Base-by-base conservation (phyloP, 345 rosid species). In the Eutrema japonicum region DNA sequence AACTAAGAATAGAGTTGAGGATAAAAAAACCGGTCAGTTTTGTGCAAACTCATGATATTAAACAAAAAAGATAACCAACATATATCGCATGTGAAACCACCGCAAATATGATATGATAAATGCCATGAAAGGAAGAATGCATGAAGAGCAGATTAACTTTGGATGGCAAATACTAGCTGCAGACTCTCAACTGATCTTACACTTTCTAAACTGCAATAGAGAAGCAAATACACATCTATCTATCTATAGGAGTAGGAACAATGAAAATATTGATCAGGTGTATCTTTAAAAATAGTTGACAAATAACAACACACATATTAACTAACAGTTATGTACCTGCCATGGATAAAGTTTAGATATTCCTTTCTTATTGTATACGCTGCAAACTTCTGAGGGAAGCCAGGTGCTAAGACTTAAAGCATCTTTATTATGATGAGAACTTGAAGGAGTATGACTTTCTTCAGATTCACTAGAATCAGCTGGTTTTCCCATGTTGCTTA, bases 371-470 rank as follows among this genome's bases (percentile, higher is more conserved):
- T 79, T 84, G 82, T 91, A 94, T 64, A 82, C 77, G 75, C 68
- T 76, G 84, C 96, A 89, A 74, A 91, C 82, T 72, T 88, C 91
- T 61, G 78, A 63, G 73, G 97, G 97, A 84, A 94, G 98, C 98
- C 97, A 94, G 57, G 77, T 79, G 82, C 78, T 80, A 38, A 91
- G 82, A 59, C 80, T 83, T 57, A 88, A 74, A 62, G 59, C 71
- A 63, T 84, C 94, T 76, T 81, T 83, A 53, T 37, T 72, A 27
- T 70, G 74, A 80, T 77, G 78, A 71, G 51, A 77, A 80, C 91
- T 89, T 78, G 94, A 82, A 71, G 96, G 96, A 77, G 96, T 91
- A 52, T 71, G 61, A 42, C 85, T 82, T 82, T 82, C 97, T 82
- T 67, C 55, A 53, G 68, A 77, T 76, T 71, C 81, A 74, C 63